phyloP scores from a whole-genome alignment of 805 yeast genomes.

The Tetrapisispora namnaoensis region DNA sequence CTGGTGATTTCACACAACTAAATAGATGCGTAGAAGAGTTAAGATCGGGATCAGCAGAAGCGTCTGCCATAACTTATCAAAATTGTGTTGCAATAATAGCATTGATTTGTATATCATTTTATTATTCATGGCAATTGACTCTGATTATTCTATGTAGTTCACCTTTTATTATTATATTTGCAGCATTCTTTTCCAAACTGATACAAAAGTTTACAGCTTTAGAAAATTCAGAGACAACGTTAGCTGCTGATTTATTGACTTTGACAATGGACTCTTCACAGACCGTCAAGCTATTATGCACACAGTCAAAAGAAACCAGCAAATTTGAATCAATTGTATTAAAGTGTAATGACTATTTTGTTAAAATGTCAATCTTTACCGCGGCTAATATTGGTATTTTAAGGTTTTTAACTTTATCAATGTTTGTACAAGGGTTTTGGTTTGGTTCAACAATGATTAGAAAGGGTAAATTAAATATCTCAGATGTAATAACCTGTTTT shows the following conservation, averaged over 20 bases:
- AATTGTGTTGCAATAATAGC: slow-evolving; percentile 44
- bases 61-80: slow-evolving; percentile 47
- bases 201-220: slow-evolving; percentile 39
- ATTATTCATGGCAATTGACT: slow-evolving; percentile 78
- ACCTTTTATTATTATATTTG: slow-evolving; percentile 52
- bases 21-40: slow-evolving; percentile 69
- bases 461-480: slow-evolving; percentile 40
- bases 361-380: slow-evolving; percentile 37
- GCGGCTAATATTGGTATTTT: slow-evolving; percentile 47
- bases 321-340: slow-evolving; percentile 31
- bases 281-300: slow-evolving; percentile 52
- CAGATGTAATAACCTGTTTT: slow-evolving; percentile 72
- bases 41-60: slow-evolving; percentile 58
- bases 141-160: slow-evolving; percentile 62
- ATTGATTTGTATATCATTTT: slow-evolving; percentile 54
- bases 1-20: slow-evolving; percentile 56
- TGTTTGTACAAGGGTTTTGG: slow-evolving; percentile 91
- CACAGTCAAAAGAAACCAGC: slow-evolving; percentile 42
- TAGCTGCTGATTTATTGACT: slow-evolving; percentile 50
- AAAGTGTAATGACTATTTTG: slow-evolving; percentile 32
- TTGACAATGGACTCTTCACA: slow-evolving; percentile 59
- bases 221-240: slow-evolving; percentile 50
- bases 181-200: slow-evolving; percentile 40
- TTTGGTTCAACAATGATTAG: slow-evolving; percentile 67
- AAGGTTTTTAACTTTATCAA: slow-evolving; percentile 48